phyloP scores from a whole-genome alignment of 1,139 yeast genomes.

The Blastobotrys apis region DNA sequence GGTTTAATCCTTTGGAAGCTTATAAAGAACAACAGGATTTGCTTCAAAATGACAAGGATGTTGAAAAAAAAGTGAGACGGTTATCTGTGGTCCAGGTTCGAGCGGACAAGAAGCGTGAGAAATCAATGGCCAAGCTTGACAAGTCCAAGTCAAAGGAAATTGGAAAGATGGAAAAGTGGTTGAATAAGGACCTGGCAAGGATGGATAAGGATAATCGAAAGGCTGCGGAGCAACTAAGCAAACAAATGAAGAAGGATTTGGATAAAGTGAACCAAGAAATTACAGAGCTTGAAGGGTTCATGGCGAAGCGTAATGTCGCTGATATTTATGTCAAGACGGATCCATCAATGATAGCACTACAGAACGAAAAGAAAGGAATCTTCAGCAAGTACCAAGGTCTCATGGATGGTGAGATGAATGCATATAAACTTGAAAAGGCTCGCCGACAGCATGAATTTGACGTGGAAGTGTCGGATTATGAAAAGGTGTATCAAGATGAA shows the following conservation, averaged over 20 bases:
- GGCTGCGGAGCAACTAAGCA: slow-evolving; percentile 4
- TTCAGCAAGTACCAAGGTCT: slow-evolving; percentile 3
- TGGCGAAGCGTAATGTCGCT: background rate
- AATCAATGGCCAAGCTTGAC: slow-evolving; percentile 10
- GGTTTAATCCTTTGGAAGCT: slow-evolving; percentile 12
- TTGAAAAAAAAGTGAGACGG: slow-evolving; percentile 1
- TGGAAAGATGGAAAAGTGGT: slow-evolving; percentile 7
- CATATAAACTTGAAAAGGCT: slow-evolving; percentile 2
- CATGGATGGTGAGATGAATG: slow-evolving; percentile 8
- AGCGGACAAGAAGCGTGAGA: slow-evolving; percentile 9
- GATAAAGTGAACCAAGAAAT: slow-evolving; percentile 6
- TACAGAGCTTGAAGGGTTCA: slow-evolving; percentile 1
- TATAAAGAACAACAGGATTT: slow-evolving; percentile 35
- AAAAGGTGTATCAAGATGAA: slow-evolving; percentile 7
- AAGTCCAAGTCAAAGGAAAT: slow-evolving; percentile 9
- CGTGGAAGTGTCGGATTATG: slow-evolving; percentile 12
- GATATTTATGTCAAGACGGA: slow-evolving; percentile 3
- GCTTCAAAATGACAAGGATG: slow-evolving; percentile 44
- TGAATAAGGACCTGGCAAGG: slow-evolving; percentile 1
- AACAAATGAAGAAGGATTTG: slow-evolving; percentile 9
- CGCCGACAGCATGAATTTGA: slow-evolving; percentile 10
- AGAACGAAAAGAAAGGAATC: slow-evolving; percentile 4
- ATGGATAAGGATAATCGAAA: slow-evolving; percentile 9
- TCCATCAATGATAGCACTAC: slow-evolving; percentile 5
- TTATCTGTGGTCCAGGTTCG: slow-evolving; percentile 39